phyloP scores from a whole-genome alignment of 257 asterid genomes.

The Vinca minor region DNA sequence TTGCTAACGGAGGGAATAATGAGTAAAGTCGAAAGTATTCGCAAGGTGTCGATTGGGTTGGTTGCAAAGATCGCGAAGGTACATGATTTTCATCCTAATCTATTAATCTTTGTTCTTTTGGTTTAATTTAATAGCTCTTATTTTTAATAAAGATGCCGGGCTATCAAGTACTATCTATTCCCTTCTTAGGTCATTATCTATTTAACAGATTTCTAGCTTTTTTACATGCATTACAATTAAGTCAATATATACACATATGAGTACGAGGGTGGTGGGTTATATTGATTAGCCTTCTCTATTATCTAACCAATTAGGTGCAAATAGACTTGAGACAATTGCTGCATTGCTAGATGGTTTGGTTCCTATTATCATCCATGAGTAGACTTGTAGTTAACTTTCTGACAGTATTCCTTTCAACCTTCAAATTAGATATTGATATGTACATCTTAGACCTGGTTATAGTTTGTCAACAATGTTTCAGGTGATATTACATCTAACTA shows the following conservation, averaged over 20 bases:
- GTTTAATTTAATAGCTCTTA: neutral
- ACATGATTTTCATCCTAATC: neutral
- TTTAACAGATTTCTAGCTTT: neutral
- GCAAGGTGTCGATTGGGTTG: conserved; percentile 88
- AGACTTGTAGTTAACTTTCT: no score
- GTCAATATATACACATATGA: no score
- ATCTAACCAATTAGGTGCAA: no score
- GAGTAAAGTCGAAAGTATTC: conserved; percentile 84
- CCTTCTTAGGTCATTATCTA: neutral
- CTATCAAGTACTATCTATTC: no score
- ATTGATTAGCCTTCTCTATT: neutral
- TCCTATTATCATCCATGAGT: no score
- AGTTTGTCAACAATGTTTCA: no score
- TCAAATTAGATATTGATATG: no score
- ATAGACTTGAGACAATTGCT: no score
- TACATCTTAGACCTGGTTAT: no score
- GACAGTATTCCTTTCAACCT: no score
- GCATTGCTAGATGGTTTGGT: no score
- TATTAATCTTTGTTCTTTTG: neutral
- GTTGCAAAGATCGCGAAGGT: conserved; percentile 90
- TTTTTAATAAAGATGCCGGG: neutral
- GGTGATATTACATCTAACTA: no score
- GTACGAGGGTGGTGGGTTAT: neutral
- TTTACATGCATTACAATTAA: neutral
- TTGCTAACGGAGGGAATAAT: conserved; percentile 85